Evolutionary conservation across 306 rosid genomes (phyloP).

Genomic region (Cyclanthera cordifolia): DNA sequence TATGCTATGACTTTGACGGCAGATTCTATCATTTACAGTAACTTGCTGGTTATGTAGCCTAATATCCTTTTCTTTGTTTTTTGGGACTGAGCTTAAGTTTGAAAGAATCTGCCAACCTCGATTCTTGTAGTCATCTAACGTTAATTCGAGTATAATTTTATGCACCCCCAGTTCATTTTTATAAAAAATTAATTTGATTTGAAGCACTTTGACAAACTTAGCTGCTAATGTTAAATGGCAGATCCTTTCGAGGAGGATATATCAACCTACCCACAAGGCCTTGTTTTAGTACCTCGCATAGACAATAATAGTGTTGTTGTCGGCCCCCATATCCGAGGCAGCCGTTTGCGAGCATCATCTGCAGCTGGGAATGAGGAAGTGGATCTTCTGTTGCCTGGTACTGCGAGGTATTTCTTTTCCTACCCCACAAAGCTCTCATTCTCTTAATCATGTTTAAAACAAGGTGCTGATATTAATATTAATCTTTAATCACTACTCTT

Average conservation of each 20-base stretch:
- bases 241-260: constrained; percentile 66
- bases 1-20: background rate
- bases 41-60: background rate
- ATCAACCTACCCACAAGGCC: constrained; percentile 76
- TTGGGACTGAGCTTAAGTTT: background rate
- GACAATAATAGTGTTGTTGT: constrained; percentile 64
- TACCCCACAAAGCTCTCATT: too few relatives aligned
- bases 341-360: constrained; percentile 36
- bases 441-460: too few relatives aligned
- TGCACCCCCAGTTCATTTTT: background rate
- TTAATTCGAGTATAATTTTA: background rate
- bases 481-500: too few relatives aligned
- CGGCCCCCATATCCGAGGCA: constrained; percentile 88
- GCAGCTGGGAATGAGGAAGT: constrained; percentile 90
- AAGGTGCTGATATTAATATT: too few relatives aligned
- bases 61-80: background rate
- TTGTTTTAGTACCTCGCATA: constrained; percentile 85
- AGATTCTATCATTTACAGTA: background rate
- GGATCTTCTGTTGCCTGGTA: constrained; percentile 92
- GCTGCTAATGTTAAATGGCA: constrained; percentile 29
- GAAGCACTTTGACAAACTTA: background rate
- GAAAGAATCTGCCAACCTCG: background rate
- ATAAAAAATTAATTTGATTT: background rate
- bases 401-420: constrained; percentile 65
- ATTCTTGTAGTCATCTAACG: too few relatives aligned